phyloP scores from a whole-genome alignment of 306 rosid species.

The Castanea crenata region DNA sequence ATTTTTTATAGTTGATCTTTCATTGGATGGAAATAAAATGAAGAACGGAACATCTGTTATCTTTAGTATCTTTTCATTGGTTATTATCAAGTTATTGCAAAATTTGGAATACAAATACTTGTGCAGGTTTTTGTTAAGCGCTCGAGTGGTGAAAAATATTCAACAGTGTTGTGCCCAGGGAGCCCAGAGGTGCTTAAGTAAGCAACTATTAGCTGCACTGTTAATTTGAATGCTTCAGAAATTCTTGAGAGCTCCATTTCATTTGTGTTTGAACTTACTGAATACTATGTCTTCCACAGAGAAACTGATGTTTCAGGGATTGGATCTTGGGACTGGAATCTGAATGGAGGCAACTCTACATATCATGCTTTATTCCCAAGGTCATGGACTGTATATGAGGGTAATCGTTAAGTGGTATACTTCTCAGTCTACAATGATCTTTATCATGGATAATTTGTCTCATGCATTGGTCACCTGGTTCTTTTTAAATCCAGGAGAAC shows the following conservation, averaged over 20 bases:
- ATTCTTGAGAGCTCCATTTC: slow-evolving; percentile 4
- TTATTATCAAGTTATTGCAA: background rate
- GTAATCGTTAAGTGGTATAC: slow-evolving; percentile 38
- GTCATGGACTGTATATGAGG: slow-evolving; percentile 88
- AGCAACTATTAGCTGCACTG: slow-evolving; percentile 19
- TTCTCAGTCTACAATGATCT: slow-evolving; percentile 21
- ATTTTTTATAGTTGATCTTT: background rate
- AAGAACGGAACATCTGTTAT: background rate
- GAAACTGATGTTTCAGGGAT: slow-evolving; percentile 64
- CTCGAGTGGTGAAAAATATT: slow-evolving; percentile 64
- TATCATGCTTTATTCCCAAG: slow-evolving; percentile 93
- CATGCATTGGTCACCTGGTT: slow-evolving; percentile 19
- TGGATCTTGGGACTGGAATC: slow-evolving; percentile 96
- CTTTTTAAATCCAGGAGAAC: slow-evolving; percentile 61
- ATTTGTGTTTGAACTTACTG: slow-evolving; percentile 18
- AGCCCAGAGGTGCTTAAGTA: slow-evolving; percentile 61
- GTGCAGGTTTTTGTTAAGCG: slow-evolving; percentile 83
- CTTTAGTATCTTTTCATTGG: background rate
- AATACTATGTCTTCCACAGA: slow-evolving; percentile 43
- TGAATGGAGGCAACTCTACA: slow-evolving; percentile 65
- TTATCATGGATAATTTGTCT: slow-evolving; percentile 15
- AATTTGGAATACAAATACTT: slow-evolving; percentile 13
- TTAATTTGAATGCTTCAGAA: slow-evolving; percentile 4
- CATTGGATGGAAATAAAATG: background rate
- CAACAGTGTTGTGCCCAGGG: slow-evolving; percentile 64